Evolutionary conservation across 169 alveolate species (phyloP).

Genomic region (Plasmodium vinckei): DNA sequence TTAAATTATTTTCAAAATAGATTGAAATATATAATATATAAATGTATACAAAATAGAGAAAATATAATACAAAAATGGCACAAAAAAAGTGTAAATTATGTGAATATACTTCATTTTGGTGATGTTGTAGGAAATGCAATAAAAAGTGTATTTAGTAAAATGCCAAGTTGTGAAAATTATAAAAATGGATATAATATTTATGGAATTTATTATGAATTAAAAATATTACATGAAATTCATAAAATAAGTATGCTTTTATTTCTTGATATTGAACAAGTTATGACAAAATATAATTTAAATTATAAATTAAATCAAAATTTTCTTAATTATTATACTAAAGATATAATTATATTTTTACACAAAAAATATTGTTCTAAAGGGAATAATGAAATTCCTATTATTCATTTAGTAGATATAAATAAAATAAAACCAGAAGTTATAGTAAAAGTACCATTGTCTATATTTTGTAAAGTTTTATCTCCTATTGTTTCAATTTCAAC

Average conservation of each 20-base stretch:
- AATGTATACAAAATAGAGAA: constrained; percentile 5
- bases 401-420: constrained; percentile 2
- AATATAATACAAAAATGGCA: not conserved
- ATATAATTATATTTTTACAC: constrained; percentile 1
- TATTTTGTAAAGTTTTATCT: not conserved
- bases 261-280: constrained; percentile 14
- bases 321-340: constrained; percentile 17
- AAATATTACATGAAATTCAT: constrained; percentile 17
- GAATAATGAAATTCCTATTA: not conserved
- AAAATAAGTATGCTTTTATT: constrained; percentile 7
- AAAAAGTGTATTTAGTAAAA: not conserved
- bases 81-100: not conserved
- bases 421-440: constrained; percentile 13
- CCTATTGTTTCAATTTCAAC: constrained; percentile 5
- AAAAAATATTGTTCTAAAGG: not conserved
- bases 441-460: constrained; percentile 2
- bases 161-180: not conserved
- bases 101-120: constrained; percentile 8
- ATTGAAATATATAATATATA: not conserved
- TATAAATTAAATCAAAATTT: constrained; percentile 14
- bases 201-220: constrained; percentile 42
- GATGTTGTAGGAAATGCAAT: constrained; percentile 24
- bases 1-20: constrained; percentile 11
- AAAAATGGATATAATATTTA: constrained; percentile 2
- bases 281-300: constrained; percentile 11